Conservation (phyloP, 495 filamentous ascomycete species). For the Daldinia grandis region DNA sequence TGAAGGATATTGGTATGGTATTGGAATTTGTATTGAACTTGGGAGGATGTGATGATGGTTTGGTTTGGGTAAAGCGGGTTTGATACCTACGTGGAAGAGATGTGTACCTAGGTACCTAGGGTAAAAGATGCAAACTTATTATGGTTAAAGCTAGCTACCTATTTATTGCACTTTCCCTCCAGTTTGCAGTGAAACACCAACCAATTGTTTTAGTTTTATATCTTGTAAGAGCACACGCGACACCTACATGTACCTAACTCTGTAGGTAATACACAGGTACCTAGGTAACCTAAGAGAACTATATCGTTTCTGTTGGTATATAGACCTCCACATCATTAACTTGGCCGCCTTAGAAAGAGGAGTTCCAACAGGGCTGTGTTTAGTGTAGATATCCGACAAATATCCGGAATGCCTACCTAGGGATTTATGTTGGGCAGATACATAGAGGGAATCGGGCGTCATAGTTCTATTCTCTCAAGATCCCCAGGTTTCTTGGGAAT, state of each 20-base stretch:
- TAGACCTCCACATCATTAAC: background rate
- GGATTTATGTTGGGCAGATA: conserved; percentile 2
- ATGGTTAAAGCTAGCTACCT: background rate
- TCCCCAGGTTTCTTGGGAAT: background rate
- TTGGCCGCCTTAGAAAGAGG: background rate
- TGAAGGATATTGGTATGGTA: background rate
- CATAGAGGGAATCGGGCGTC: background rate
- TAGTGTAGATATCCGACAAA: background rate
- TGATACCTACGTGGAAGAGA: background rate
- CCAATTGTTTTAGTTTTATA: conserved; percentile 15
- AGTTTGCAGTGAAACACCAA: conserved; percentile 16
- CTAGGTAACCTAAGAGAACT: background rate
- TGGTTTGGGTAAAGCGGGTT: conserved; percentile 1
- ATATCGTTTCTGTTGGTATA: background rate
- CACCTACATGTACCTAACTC: conserved; percentile 9
- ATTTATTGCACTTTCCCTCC: background rate
- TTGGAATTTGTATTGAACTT: background rate
- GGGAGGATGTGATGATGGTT: background rate
- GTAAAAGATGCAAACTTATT: background rate
- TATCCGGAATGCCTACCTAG: background rate
- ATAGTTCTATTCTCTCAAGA: background rate
- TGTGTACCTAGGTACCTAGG: background rate
- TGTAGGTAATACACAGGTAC: no score
- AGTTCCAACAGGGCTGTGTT: background rate
- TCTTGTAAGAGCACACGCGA: conserved; percentile 23